These are phyloP conservation scores for Lodderomyces pseudojiufengensis DNA, from an alignment of 1,139 yeast species.

Conservation along the genomic window DNA sequence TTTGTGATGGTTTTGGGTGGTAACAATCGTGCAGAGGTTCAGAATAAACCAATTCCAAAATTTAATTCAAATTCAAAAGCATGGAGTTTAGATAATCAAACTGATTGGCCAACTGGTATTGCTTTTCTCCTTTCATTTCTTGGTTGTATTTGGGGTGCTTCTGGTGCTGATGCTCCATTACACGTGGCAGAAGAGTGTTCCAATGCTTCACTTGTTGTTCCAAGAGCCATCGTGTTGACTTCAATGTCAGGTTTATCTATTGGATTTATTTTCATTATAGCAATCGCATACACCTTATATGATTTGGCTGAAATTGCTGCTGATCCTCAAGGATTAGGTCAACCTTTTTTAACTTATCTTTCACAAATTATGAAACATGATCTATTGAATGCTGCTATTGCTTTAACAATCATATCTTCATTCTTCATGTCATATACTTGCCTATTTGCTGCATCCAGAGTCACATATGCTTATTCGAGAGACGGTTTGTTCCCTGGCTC, in stretches of 20 bases:
- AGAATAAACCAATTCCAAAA: constrained; percentile 29
- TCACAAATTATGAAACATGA: constrained; percentile 47
- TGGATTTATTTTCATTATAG: constrained; percentile 62
- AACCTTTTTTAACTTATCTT: constrained; percentile 60
- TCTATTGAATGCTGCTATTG: constrained; percentile 51
- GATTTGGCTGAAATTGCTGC: constrained; percentile 49
- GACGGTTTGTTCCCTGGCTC: constrained; percentile 69
- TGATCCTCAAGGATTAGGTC: constrained; percentile 54
- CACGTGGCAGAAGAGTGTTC: constrained; percentile 71
- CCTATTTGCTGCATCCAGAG: constrained; percentile 68
- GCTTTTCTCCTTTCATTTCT: constrained; percentile 58
- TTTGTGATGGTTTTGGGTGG: constrained; percentile 58
- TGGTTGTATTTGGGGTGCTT: constrained; percentile 74
- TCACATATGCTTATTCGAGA: constrained; percentile 65
- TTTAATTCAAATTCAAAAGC: constrained; percentile 51
- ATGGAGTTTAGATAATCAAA: constrained; percentile 58
- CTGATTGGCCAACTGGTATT: constrained; percentile 67
- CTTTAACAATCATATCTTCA: constrained; percentile 57
- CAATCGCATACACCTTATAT: constrained; percentile 62
- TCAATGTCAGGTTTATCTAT: constrained; percentile 58
- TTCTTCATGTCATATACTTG: constrained; percentile 71
- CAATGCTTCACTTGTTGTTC: constrained; percentile 63
- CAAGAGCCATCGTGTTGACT: constrained; percentile 64
- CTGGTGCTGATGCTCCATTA: constrained; percentile 74
- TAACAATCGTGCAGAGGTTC: constrained; percentile 36